Conservation (phyloP, 257 asterid genomes). For the Eucommia ulmoides region DNA sequence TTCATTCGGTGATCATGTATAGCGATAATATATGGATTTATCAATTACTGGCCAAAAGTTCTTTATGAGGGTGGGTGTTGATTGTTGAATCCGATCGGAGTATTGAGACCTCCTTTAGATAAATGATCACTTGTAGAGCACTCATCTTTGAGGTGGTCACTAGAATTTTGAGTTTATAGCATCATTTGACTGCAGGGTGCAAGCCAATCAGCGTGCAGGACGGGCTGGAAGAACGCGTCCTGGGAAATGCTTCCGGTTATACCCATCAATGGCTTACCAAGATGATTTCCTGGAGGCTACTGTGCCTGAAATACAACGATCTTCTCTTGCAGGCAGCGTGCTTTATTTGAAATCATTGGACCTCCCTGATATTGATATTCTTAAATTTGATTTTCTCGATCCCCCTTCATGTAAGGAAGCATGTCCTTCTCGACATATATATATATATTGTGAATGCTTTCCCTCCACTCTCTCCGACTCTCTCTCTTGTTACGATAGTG, state of each 20-base stretch:
- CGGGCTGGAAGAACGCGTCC: slow-evolving; percentile 99
- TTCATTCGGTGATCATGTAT: too few relatives aligned
- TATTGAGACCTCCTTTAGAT: too few relatives aligned
- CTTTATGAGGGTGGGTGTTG: too few relatives aligned
- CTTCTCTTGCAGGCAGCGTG: slow-evolving; percentile 92
- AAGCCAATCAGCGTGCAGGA: slow-evolving; percentile 96
- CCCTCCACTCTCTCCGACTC: too few relatives aligned
- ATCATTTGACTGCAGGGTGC: slow-evolving; percentile 47
- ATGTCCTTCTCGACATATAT: slow-evolving; percentile 5
- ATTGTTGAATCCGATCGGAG: too few relatives aligned
- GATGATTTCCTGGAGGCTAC: slow-evolving; percentile 86
- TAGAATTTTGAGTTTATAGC: background rate
- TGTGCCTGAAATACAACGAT: slow-evolving; percentile 92
- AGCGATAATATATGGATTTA: too few relatives aligned
- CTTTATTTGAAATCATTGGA: slow-evolving; percentile 85
- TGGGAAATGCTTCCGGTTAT: slow-evolving; percentile 83
- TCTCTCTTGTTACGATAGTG: too few relatives aligned
- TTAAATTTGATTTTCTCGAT: slow-evolving; percentile 85
- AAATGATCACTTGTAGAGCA: too few relatives aligned
- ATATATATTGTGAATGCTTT: background rate
- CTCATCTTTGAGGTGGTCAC: too few relatives aligned
- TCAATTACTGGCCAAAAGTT: too few relatives aligned
- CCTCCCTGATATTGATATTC: slow-evolving; percentile 86
- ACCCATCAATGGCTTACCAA: slow-evolving; percentile 56
- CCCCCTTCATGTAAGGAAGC: slow-evolving; percentile 71